These are phyloP conservation scores for Xylaria acuta DNA, from an alignment of 495 filamentous ascomycete genomes.

Conservation along the genomic window DNA sequence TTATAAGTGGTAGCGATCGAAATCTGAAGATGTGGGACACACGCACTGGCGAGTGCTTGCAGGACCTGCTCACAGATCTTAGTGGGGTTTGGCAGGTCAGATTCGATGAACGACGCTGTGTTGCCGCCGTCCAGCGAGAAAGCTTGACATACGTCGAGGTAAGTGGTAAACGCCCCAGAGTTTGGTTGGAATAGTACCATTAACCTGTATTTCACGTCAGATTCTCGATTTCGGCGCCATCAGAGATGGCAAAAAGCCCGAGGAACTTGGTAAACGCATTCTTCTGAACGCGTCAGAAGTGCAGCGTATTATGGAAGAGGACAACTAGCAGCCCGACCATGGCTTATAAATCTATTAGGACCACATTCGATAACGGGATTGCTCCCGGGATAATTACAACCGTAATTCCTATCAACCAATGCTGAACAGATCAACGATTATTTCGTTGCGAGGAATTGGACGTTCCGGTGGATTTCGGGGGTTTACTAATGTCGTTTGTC, in stretches of 20 bases:
- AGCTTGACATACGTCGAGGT: constrained; percentile 96
- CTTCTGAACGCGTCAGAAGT: constrained; percentile 71
- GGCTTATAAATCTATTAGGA: background rate
- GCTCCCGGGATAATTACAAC: background rate
- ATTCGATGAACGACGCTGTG: constrained; percentile 94
- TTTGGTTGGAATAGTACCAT: background rate
- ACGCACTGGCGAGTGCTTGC: constrained; percentile 85
- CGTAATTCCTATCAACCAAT: background rate
- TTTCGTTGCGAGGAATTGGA: background rate
- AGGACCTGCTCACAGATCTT: constrained; percentile 94
- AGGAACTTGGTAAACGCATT: constrained; percentile 79
- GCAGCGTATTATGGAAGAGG: constrained; percentile 55
- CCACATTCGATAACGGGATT: background rate
- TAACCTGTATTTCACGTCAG: constrained; percentile 49
- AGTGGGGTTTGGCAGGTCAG: constrained; percentile 98
- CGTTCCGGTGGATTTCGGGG: background rate
- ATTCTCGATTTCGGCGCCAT: constrained; percentile 92
- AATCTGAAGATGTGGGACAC: constrained; percentile 99
- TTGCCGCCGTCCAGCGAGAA: constrained; percentile 94
- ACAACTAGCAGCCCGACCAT: constrained; percentile 31
- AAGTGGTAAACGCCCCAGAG: constrained; percentile 39
- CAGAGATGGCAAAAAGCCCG: constrained; percentile 76
- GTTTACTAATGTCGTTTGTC: background rate
- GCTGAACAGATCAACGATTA: background rate
- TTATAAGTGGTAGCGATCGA: constrained; percentile 93